A percentile compares a stretch with the other conserved stretches of the same genome.
Evolutionary conservation across 1,139 yeast genomes (phyloP).

Genomic region (Geotrichum armillariae): DNA sequence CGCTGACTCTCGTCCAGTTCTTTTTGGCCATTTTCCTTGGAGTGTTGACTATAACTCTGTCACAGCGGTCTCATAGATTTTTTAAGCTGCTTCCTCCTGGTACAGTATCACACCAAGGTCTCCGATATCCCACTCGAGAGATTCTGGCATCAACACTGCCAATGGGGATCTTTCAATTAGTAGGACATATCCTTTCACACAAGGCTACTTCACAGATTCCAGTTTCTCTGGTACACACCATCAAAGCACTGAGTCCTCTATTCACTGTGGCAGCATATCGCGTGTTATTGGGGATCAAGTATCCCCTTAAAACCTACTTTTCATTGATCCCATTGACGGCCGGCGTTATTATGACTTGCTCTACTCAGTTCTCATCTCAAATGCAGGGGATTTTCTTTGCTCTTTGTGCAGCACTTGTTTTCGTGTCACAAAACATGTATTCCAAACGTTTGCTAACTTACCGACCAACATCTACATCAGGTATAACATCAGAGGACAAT

Average conservation of each 20-base stretch:
- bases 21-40: constrained; percentile 67
- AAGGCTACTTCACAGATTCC: constrained; percentile 87
- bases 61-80: constrained; percentile 27
- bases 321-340: constrained; percentile 73
- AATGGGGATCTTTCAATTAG: constrained; percentile 89
- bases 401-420: constrained; percentile 75
- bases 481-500: constrained; percentile 27
- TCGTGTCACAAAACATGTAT: constrained; percentile 89
- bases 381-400: constrained; percentile 74
- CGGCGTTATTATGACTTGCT: constrained; percentile 86
- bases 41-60: constrained; percentile 35
- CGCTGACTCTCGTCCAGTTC: constrained; percentile 85
- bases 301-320: constrained; percentile 65
- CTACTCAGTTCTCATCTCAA: constrained; percentile 46
- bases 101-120: constrained; percentile 35
- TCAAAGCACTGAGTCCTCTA: constrained; percentile 86
- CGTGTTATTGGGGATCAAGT: constrained; percentile 55
- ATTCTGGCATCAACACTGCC: constrained; percentile 74
- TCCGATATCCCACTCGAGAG: constrained; percentile 51
- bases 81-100: constrained; percentile 35
- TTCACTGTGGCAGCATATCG: constrained; percentile 80
- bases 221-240: constrained; percentile 87
- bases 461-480: constrained; percentile 17
- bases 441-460: constrained; percentile 76
- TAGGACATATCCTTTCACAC: constrained; percentile 87